These are phyloP conservation scores for Spinacia oleracea DNA, from an alignment of 179 eudicot species.

Conservation along the genomic window DNA sequence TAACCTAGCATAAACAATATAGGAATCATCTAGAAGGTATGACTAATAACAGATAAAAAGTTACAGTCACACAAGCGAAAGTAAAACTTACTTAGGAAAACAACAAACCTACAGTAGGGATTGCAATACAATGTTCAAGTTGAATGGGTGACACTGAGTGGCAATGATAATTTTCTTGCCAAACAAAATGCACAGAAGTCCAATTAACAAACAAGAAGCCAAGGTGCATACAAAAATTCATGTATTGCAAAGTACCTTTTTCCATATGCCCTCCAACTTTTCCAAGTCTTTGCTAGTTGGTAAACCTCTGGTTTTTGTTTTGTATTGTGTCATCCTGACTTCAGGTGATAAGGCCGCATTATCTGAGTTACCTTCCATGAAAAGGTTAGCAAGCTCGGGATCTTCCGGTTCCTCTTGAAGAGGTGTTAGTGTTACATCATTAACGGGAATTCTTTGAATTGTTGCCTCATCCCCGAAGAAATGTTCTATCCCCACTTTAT, in stretches of 20 bases:
- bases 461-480: constrained; percentile 28
- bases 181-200: not conserved
- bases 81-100: not conserved
- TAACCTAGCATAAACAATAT: no score
- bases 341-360: constrained; percentile 46
- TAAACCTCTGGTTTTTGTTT: constrained; percentile 50
- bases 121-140: not conserved
- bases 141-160: not conserved
- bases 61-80: not conserved
- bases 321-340: constrained; percentile 54
- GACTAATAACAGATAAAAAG: not conserved
- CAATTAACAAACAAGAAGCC: not conserved
- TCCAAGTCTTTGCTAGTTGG: constrained; percentile 58
- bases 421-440: constrained; percentile 31
- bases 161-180: not conserved
- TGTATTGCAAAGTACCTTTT: constrained; percentile 51
- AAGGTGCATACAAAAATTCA: not conserved
- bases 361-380: constrained; percentile 52
- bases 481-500: constrained; percentile 31
- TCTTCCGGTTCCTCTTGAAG: constrained; percentile 50
- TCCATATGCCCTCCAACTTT: constrained; percentile 90
- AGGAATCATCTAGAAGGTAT: no score
- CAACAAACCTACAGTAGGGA: not conserved
- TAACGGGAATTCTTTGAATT: constrained; percentile 33
- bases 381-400: constrained; percentile 74